phyloP scores from a whole-genome alignment of 2,329 filamentous ascomycete genomes.

The Rhinocladiella mackenziei region DNA sequence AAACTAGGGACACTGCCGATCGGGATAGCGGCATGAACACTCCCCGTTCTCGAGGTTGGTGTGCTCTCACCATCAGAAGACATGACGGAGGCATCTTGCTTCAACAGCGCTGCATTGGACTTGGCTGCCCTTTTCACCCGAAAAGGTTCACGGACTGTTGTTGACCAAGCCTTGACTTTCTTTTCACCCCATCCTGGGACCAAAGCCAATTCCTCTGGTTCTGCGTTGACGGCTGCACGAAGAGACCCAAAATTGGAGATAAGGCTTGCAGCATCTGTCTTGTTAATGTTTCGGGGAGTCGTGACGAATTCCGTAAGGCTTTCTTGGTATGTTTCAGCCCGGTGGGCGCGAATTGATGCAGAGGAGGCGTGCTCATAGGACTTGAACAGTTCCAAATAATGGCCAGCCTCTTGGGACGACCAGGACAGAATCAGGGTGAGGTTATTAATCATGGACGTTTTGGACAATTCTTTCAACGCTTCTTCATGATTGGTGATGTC shows the following conservation, averaged over 20 bases:
- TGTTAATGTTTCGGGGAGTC: constrained; percentile 83
- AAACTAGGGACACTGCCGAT: constrained; percentile 28
- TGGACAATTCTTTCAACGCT: constrained; percentile 79
- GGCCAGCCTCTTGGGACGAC: constrained; percentile 87
- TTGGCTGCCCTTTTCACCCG: constrained; percentile 67
- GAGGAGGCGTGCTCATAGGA: constrained; percentile 83
- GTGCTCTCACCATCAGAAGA: constrained; percentile 23
- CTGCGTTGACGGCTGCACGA: constrained; percentile 79
- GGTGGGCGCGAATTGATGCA: constrained; percentile 77
- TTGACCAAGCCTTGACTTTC: constrained; percentile 84
- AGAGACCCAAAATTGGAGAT: constrained; percentile 91
- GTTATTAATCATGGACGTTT: constrained; percentile 88
- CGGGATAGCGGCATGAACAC: constrained; percentile 31
- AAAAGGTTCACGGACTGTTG: constrained; percentile 80
- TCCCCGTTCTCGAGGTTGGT: constrained; percentile 28
- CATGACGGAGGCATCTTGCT: constrained; percentile 17
- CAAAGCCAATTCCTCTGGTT: constrained; percentile 75
- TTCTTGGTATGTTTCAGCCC: constrained; percentile 78
- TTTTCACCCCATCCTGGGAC: constrained; percentile 94
- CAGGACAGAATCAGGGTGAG: constrained; percentile 89
- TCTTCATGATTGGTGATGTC: constrained; percentile 96
- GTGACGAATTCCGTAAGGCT: constrained; percentile 90
- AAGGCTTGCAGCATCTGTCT: constrained; percentile 84
- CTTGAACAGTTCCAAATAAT: constrained; percentile 94
- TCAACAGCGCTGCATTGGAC: constrained; percentile 37